Base-by-base conservation (phyloP, 2,329 filamentous ascomycete species). In the Basipetospora sp. region DNA sequence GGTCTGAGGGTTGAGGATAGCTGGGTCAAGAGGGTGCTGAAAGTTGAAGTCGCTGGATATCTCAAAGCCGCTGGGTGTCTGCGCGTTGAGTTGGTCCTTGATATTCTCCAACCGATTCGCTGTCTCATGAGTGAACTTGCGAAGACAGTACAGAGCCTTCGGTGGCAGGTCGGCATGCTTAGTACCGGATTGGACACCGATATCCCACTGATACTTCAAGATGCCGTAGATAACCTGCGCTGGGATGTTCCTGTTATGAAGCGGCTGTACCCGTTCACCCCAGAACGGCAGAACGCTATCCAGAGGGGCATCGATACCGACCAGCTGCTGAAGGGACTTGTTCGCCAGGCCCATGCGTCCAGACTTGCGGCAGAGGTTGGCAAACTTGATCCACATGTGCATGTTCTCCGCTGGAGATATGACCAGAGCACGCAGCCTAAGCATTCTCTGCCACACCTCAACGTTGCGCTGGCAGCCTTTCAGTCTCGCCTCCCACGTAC, bases 371-470 rank as follows among this genome's bases (percentile, higher is more conserved):
- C 92, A 99, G 5, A 98, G 74, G 50, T 96, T 98, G 50, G 90
- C 84, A 55, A 94, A 98, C 55, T 98, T 99, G 65, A 98, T 96
- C 77, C 87, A 94, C 86, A 98, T 98, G 50, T 93, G 83, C 67
- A 93, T 85, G 51, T 94, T 94, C 55, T 99, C 87, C 25, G 75
- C 75, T 0, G 92, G 88, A 1, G 79, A 79, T 43, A 96, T 88
- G 42, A 99, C 90, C 36, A 99, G 68, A 15, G 86, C 83, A 42
- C 90, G 77, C 22, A 98, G 77, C 53, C 94, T 90, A 39, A 99
- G 75, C 85, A 96, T 96, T 42, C 90, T 77, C 54, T 94, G 87
- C 90, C 90, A 99, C 3, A 96, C 85, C 52, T 99, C 90, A 15
- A 94, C 87, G 49, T 96, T 94, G 41, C 90, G 80, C 56, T 98